Conservation (phyloP, 2,329 filamentous ascomycete species). For the Chaetomiaceae sp. region DNA sequence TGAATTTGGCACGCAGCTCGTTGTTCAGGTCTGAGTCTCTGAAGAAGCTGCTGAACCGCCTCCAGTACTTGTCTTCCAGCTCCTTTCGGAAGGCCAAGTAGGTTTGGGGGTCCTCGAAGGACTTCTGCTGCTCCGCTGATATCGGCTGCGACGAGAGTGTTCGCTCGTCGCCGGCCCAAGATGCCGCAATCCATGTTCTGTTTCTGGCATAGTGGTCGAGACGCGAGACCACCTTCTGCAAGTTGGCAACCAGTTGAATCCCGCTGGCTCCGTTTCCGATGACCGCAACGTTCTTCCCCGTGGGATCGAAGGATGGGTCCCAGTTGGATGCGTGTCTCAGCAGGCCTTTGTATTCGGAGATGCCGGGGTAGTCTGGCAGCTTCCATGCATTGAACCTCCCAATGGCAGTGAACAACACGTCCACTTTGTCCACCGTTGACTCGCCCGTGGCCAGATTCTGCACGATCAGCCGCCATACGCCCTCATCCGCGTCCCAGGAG, state of each 20-base stretch:
- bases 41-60: constrained; percentile 49
- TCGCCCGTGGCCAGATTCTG: constrained; percentile 35
- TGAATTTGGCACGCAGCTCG: constrained; percentile 41
- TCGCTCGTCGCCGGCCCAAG: constrained; percentile 51
- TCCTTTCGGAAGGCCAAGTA: constrained; percentile 56
- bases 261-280: constrained; percentile 60
- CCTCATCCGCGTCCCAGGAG: constrained; percentile 46
- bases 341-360: constrained; percentile 47
- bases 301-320: constrained; percentile 45
- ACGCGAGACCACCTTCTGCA: constrained; percentile 42
- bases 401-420: constrained; percentile 57
- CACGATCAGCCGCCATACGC: constrained; percentile 51
- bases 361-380: constrained; percentile 54
- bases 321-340: constrained; percentile 58
- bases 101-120: constrained; percentile 52
- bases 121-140: constrained; percentile 45
- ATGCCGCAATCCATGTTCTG: constrained; percentile 61
- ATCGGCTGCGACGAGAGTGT: constrained; percentile 51
- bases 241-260: constrained; percentile 49
- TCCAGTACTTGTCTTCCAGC: constrained; percentile 57
- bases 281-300: constrained; percentile 47
- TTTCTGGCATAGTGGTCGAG: constrained; percentile 61
- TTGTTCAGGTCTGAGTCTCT: constrained; percentile 45
- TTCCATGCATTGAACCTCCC: constrained; percentile 62
- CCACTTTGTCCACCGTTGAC: constrained; percentile 42